Evolutionary conservation across 495 filamentous ascomycete species (phyloP), one percentile per base, ranked within the genome.

Genomic region (Immersiella caudata): DNA sequence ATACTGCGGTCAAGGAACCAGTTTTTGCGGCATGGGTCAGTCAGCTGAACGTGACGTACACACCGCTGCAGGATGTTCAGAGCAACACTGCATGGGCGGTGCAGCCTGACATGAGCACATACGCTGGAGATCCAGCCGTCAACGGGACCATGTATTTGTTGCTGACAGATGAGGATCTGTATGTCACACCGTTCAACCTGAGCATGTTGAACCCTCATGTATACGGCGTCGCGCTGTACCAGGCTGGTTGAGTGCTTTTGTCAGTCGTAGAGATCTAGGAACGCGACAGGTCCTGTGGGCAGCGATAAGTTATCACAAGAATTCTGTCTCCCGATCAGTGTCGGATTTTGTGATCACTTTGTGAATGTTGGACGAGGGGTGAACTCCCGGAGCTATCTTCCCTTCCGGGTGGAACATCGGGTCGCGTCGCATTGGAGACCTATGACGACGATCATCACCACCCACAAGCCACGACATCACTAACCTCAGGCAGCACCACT

Each of bases 41-140:
- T n/a, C 93, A 96, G 84, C 79, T 96, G 35, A 96, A 97, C 69
- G 81, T 93, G 25, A 96, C 93, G 0, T 96, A 96, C 75, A 87
- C 92, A 1, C 81, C 88, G 0, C 76, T 96, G 68, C 83, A 76
- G 6, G 73, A 89, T 60, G 80, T 82, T 1, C 78, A 81, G 8
- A 76, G 78, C 20, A 87, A 85, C 62, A 79, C 78, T 1, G 92
- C 89, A 0, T 88, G 79, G 69, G 91, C 92, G 0, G 83, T 83
- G 62, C 93, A 97, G 80, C 93, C 92, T 0, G 79, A 81, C 64
- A 72, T 83, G 20, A 80, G 83, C 46, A 88, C 88, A 0, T 93
- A 81, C 68, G 83, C 82, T 64, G 84, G 86, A 7, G 87, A 94
- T 71, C 89, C 88, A 7, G 86, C 87, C 5, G 82, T 92, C 60